Evolutionary conservation across 495 filamentous ascomycete species (phyloP), one percentile per base, ranked within the genome.

Genomic region (Astrothelium subdiscretum): DNA sequence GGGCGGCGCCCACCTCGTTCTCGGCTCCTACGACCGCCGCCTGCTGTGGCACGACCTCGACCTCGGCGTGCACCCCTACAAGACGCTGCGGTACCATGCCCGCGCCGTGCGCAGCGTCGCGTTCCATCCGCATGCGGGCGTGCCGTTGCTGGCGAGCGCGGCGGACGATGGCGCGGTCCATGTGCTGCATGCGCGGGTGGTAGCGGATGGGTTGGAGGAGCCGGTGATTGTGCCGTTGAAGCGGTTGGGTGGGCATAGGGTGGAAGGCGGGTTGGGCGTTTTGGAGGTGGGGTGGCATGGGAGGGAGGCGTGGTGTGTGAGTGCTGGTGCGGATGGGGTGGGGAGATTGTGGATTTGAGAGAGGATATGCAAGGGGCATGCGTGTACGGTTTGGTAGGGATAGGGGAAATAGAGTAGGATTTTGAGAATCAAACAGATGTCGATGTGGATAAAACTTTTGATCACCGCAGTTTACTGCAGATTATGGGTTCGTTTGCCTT

Each of bases 11-110:
- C 96, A 98, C 74, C 73, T 98, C 64, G 89, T 97, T 62, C 88
- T 95, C 27, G 90, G 91, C 31, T 89, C 90, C 26, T 97, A 97
- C 75, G 94, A 98, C 73, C 87, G 89, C 63, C 87, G 92, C 57
- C 80, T 98, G 3, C 80, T 98, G 59, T 98, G 95, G 95, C 94
- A 97, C 71, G 94, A 98, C 75, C 81, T 98, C 29, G 95, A 97
- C 63, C 84, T 97, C 27, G 94, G 90, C 0, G 83, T 82, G 59
- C 83, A 86, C 59, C 94, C 94, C 0, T 97, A 96, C 78, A 96
- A 96, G 79, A 96, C 91, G 5, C 83, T 98, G 71, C 82, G 94
- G 22, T 97, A 96, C 76, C 94, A 98, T 74, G 75, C 81, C 67
- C 88, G 94, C 74, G 95, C 94, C 57, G 92, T 98, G 64, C 83